These are phyloP conservation scores for Oxalis stricta DNA, from an alignment of 441 rosid genomes.

Conservation along the genomic window DNA sequence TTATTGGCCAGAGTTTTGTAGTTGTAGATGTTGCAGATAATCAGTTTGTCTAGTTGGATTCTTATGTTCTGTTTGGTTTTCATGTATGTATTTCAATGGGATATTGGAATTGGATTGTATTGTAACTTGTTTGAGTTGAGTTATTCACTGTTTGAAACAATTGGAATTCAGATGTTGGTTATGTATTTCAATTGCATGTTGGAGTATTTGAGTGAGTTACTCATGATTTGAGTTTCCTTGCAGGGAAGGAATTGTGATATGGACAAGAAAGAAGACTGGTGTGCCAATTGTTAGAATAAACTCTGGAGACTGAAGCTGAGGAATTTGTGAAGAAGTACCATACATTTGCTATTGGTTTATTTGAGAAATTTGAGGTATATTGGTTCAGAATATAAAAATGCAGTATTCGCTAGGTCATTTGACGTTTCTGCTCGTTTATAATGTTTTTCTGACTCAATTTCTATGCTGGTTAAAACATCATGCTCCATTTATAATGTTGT, in stretches of 20 bases:
- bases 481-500: background rate
- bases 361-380: constrained; percentile 61
- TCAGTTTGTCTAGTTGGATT: background rate
- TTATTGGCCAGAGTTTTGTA: no score
- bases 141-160: background rate
- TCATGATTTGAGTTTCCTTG: no score
- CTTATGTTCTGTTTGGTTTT: no score
- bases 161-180: constrained; percentile 10
- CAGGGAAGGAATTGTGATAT: constrained; percentile 70
- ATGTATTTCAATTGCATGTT: no score
- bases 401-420: background rate
- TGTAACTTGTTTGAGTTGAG: background rate
- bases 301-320: constrained; percentile 41
- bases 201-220: no score
- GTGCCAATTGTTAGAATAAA: constrained; percentile 39
- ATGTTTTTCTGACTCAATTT: background rate
- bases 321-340: constrained; percentile 40
- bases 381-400: no score
- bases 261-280: constrained; percentile 82
- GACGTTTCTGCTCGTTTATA: background rate
- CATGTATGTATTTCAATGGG: background rate
- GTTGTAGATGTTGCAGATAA: background rate
- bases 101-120: background rate
- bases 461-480: no score
- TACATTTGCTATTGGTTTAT: constrained; percentile 44